Evolutionary conservation across 441 rosid species (phyloP).

Genomic region (Geranium incanum): DNA sequence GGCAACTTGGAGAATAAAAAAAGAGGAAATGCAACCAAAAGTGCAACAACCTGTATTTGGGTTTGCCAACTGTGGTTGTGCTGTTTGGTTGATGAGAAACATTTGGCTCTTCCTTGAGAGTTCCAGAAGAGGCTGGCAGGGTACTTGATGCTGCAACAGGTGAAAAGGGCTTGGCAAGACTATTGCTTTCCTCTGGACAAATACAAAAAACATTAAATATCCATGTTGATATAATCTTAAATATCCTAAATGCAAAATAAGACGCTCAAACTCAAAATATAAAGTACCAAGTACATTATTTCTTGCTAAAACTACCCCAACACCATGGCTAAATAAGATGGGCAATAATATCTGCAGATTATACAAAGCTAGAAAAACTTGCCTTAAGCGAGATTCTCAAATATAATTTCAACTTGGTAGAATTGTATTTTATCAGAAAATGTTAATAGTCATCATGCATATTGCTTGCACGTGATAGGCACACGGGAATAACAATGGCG

Average conservation of each 20-base stretch:
- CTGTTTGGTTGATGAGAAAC: neutral
- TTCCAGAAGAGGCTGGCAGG: neutral
- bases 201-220: neutral
- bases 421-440: neutral
- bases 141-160: neutral
- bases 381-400: neutral
- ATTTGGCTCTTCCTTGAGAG: neutral
- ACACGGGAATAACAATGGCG: neutral
- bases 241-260: neutral
- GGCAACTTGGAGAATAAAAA: no score
- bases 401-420: neutral
- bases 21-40: no score
- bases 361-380: neutral
- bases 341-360: neutral
- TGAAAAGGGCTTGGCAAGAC: neutral
- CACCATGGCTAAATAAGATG: no score
- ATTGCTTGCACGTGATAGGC: neutral
- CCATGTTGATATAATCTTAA: neutral
- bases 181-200: slow-evolving; percentile 6
- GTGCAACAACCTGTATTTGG: neutral
- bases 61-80: neutral
- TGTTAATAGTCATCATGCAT: neutral
- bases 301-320: no score
- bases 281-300: neutral
- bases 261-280: neutral